Evolutionary conservation across 768 basidiomycete genomes (phyloP), one percentile per base, ranked within the genome.

Genomic region (Boletus rex-veris): DNA sequence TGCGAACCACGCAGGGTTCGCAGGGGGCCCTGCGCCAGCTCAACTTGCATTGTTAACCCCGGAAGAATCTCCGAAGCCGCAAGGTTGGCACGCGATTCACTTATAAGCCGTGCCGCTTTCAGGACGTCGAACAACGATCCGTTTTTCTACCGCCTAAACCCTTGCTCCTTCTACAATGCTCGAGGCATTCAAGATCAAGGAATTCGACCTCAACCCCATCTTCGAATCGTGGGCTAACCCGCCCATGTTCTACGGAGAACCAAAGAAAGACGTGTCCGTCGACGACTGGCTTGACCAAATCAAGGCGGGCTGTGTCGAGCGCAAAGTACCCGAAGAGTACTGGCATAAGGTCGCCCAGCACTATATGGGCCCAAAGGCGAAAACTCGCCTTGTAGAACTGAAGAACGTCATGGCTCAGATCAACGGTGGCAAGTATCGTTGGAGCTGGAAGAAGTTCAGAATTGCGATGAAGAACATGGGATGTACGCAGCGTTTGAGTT

Each of bases 361-460:
- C 62, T 89, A 80, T 66, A 81, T 91, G 78, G 86, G 83, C 1
- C 78, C 78, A 36, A 81, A 82, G 60, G 87, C 89, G n/a, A 82
- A 75, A 67, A 75, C 75, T 36, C 80, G 83, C 53, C 72, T 91
- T 54, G 73, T 79, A 31, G 87, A 90, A 62, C 71, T 91, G 53
- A 88, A 88, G 71, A 79, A 78, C 41, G 86, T 91, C 53, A 80
- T 91, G 74, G 74, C 78, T 38, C 81, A 87, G 64, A 80, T 91
- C 58, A 80, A 90, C 56, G 88, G 86, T 11, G 86, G 86, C 14
- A 84, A 82, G 60, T 90, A 90, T 64, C 76, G 81, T 46, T 91
- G 89, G 89, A 85, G 79, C 57, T 91, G 89, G 89, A 88, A 89
- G 73, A 87, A 82, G 61, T 91, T 86, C 73, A 83, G 79, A 71